Evolutionary conservation across 2,329 filamentous ascomycete species (phyloP), one percentile per base, ranked within the genome.

Genomic region (Pestalotiopsis sp.): DNA sequence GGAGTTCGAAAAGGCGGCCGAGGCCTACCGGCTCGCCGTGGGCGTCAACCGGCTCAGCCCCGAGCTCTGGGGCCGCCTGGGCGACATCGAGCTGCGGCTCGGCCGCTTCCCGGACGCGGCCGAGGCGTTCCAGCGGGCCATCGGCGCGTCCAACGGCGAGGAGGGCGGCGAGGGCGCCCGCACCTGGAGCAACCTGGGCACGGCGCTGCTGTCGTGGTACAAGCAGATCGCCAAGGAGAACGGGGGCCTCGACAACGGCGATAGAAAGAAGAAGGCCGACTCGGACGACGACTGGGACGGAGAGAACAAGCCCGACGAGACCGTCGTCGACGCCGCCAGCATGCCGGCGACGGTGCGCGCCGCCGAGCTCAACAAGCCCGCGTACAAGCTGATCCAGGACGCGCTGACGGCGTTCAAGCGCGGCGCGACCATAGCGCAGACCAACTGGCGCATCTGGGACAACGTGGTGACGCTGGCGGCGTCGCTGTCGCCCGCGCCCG

Each of bases 391-490:
- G 65, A 86, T 94, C 1, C 82, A 86, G 0, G 93, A 97, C 76
- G 90, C 96, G 0, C 87, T 99, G 0, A 84, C 88, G 5, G 95
- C 96, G 0, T 93, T 97, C 79, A 96, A 97, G 77, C 91, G 92
- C 70, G 96, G 94, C 10, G 94, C 94, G 0, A 86, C 88, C 4
- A 87, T 97, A 26, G 94, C 97, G 64, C 88, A 93, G 78, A 91
- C 94, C 73, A 95, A 95, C 81, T 93, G 92, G 86, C 90, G 93
- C 73, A 98, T 99, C 78, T 98, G 95, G 95, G 93, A 97, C 77
- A 99, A 99, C 74, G 91, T 98, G 17, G 88, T 99, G 67, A 96
- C 94, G 0, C 90, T 98, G 24, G 92, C 93, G 0, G 89, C 92
- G 0, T 92, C 93, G 1, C 87, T 96, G 35, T 86, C 85, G 0